These are phyloP conservation scores for Colletotrichum higginsianum DNA, from an alignment of 2,329 filamentous ascomycete species.

Conservation along the genomic window DNA sequence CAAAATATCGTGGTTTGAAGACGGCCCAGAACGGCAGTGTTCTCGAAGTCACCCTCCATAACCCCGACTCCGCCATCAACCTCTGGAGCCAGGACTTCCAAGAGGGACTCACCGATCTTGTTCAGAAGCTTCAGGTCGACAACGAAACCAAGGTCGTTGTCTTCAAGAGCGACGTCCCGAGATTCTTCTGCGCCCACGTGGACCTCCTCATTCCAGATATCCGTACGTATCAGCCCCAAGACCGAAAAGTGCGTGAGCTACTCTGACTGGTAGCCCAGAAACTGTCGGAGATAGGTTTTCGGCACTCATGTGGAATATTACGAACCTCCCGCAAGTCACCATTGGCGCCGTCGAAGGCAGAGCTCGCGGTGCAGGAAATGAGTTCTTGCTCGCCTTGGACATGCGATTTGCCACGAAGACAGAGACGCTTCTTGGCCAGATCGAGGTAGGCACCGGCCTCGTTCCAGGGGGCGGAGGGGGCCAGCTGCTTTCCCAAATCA, in stretches of 20 bases:
- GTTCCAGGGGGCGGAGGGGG: slow-evolving; percentile 21
- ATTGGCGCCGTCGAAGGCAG: slow-evolving; percentile 18
- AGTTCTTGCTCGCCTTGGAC: slow-evolving; percentile 9
- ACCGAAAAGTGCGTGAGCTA: not conserved
- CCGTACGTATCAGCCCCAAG: not conserved
- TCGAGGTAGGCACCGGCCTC: slow-evolving; percentile 14
- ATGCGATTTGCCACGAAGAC: slow-evolving; percentile 9
- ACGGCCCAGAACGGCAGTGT: slow-evolving; percentile 7
- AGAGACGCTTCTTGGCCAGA: slow-evolving; percentile 10
- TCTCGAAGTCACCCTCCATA: slow-evolving; percentile 7
- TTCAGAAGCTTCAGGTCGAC: slow-evolving; percentile 1
- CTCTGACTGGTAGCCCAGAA: not conserved
- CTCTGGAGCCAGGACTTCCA: slow-evolving; percentile 20
- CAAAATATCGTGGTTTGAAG: slow-evolving; percentile 9
- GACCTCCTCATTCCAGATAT: not conserved
- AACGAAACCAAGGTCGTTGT: slow-evolving; percentile 17
- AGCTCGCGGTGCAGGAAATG: slow-evolving; percentile 12
- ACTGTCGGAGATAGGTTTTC: not conserved
- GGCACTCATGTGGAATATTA: slow-evolving; percentile 2
- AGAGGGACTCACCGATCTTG: slow-evolving; percentile 1
- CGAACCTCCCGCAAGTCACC: slow-evolving; percentile 10
- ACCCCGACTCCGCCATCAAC: slow-evolving; percentile 7
- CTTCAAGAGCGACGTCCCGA: slow-evolving; percentile 13
- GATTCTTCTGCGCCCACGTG: slow-evolving; percentile 16
- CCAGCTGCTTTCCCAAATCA: slow-evolving; percentile 10